Evolutionary conservation across 306 rosid genomes (phyloP).

Genomic region (Pterocarpus macrocarpus): DNA sequence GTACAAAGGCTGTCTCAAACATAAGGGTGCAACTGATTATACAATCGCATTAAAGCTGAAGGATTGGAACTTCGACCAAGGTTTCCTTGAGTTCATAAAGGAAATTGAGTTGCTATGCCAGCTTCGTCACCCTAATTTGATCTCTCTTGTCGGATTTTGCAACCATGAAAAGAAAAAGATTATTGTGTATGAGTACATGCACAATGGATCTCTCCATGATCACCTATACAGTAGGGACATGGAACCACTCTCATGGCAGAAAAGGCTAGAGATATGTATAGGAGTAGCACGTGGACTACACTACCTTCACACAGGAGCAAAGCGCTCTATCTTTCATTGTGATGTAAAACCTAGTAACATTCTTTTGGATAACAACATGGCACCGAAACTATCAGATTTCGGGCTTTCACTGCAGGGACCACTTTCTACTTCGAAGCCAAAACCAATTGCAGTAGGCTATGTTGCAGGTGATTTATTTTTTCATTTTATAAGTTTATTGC

Average conservation of each 20-base stretch:
- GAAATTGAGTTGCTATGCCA: slow-evolving; percentile 38
- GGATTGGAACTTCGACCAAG: background rate
- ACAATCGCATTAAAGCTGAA: background rate
- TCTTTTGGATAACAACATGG: slow-evolving; percentile 2
- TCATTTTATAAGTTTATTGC: background rate
- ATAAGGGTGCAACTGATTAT: background rate
- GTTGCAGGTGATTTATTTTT: background rate
- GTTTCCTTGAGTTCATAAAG: background rate
- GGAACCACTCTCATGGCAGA: slow-evolving; percentile 24
- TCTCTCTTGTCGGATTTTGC: slow-evolving; percentile 42
- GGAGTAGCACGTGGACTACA: slow-evolving; percentile 35
- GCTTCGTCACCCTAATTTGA: slow-evolving; percentile 25
- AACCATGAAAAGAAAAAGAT: slow-evolving; percentile 4
- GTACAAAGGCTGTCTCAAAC: slow-evolving; percentile 36
- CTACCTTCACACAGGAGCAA: slow-evolving; percentile 44
- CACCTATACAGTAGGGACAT: background rate
- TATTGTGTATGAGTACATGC: slow-evolving; percentile 22
- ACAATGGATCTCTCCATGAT: slow-evolving; percentile 7
- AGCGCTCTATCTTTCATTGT: slow-evolving; percentile 18
- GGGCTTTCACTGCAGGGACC: background rate
- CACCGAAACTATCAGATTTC: slow-evolving; percentile 26
- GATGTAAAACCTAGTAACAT: background rate
- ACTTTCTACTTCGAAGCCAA: background rate
- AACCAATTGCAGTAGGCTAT: background rate
- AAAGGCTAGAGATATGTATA: slow-evolving; percentile 19